Evolutionary conservation across 2,329 filamentous ascomycete genomes (phyloP).

Genomic region (Stenocarpella maydis): DNA sequence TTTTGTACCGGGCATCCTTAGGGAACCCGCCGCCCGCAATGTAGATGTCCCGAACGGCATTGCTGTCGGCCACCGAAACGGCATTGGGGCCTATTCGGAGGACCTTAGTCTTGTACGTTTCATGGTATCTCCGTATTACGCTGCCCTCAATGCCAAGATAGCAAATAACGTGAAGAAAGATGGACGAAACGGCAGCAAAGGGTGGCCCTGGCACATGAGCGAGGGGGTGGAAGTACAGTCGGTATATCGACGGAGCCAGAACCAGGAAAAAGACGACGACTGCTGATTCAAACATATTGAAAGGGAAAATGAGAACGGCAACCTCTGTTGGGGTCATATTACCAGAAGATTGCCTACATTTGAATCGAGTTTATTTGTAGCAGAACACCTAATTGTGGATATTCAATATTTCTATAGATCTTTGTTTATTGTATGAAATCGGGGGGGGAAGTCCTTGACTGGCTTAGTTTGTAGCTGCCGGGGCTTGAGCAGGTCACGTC

Average conservation of each 20-base stretch:
- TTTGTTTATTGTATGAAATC: no score
- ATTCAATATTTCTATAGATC: no score
- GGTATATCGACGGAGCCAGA: background rate
- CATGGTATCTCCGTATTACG: conserved; percentile 33
- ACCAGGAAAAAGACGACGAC: background rate
- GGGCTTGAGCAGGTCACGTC: no score
- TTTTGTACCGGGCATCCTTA: conserved; percentile 60
- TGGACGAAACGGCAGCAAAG: conserved; percentile 22
- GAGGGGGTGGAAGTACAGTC: conserved; percentile 34
- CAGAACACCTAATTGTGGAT: no score
- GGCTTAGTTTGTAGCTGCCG: no score
- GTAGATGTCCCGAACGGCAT: conserved; percentile 59
- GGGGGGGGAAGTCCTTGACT: no score
- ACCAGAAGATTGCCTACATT: background rate
- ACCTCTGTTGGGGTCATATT: background rate
- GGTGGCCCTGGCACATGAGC: conserved; percentile 29
- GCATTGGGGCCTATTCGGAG: conserved; percentile 49
- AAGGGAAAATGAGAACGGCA: background rate
- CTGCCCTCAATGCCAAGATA: conserved; percentile 38
- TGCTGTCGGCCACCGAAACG: conserved; percentile 52
- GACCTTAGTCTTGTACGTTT: conserved; percentile 34
- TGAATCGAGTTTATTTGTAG: background rate
- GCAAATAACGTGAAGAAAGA: conserved; percentile 37
- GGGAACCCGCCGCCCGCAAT: conserved; percentile 59
- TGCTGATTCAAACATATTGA: background rate